Base-by-base conservation (phyloP, 768 basidiomycete genomes). In the Tylopilus felleus region DNA sequence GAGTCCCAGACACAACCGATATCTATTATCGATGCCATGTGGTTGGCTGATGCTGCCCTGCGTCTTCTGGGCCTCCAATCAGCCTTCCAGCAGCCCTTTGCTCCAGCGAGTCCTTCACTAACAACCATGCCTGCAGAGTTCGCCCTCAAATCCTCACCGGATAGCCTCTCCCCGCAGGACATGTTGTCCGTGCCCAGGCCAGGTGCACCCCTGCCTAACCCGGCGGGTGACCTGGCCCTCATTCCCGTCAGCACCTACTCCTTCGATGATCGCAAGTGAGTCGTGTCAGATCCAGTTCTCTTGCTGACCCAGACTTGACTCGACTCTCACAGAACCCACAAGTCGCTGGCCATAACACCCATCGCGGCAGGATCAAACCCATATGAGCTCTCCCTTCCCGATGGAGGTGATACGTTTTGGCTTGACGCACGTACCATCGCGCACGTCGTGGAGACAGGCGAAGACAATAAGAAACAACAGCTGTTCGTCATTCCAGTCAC, bases 401-500 rank as follows among this genome's bases (percentile, higher is more conserved):
- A 82, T 45, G 87, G 82, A 9, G 90, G 89, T 21, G 84, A 89
- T 42, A 78, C 79, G 2, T 92, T 93, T 72, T 93, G 91, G 91
- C 76, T 93, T 13, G 80, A 84, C 47, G 71, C 77, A 2, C 77
- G 81, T 41, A 88, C 86, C n/a, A 67, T 93, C 54, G 89, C 78
- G 1, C 84, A 88, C 51, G 81, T 84, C 49, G 80, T 88, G 22
- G 78, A 79, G 62, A 76, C 53, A 2, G 66, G 74, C 5, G 75
- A 79, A 27, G 80, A 80, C 47, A 74, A 76, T 43, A 77, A 78
- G 61, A 73, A 68, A 44, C 75, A 83, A 19, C 75, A 82, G 39
- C 69, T 93, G 35, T 86, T 84, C 64, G 77, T 82, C 8, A 69
- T 88, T 47, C 75, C 83, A 27, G 63, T 92, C 64, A 65, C 74